Evolutionary conservation across 2,329 filamentous ascomycete genomes (phyloP).

Genomic region (Sporothrix brunneoviolacea): DNA sequence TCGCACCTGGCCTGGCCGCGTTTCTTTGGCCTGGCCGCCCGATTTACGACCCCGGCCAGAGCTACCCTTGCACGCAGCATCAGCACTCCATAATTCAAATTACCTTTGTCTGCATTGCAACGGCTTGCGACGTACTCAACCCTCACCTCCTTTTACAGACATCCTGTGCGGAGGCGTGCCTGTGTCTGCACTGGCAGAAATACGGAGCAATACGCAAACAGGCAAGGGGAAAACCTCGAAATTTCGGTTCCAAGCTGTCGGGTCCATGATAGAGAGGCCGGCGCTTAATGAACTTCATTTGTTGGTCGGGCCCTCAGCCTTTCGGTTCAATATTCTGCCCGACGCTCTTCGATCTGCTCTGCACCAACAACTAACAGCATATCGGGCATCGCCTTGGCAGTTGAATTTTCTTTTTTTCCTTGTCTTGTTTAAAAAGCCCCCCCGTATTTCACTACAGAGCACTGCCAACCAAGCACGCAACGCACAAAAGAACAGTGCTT

Average conservation of each 20-base stretch:
- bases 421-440: no score
- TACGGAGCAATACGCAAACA: not conserved
- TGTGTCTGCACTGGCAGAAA: no score
- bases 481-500: no score
- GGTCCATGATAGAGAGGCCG: conserved; percentile 9
- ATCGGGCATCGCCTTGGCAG: not conserved
- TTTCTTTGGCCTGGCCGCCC: not conserved
- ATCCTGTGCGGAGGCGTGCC: not conserved
- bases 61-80: not conserved
- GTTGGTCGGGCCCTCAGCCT: conserved; percentile 10
- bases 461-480: no score
- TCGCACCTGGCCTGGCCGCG: not conserved
- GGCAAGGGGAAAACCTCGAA: not conserved
- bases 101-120: no score
- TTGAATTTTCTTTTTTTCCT: not conserved
- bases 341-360: not conserved
- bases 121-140: no score
- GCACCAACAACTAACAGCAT: not conserved
- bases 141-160: no score
- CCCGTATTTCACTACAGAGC: no score
- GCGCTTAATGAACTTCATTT: conserved; percentile 17
- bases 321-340: conserved; percentile 17
- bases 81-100: not conserved
- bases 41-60: conserved; percentile 1
- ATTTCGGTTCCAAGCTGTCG: conserved; percentile 18